Evolutionary conservation across 805 yeast species (phyloP).

Genomic region (Dipodascopsis tothii): DNA sequence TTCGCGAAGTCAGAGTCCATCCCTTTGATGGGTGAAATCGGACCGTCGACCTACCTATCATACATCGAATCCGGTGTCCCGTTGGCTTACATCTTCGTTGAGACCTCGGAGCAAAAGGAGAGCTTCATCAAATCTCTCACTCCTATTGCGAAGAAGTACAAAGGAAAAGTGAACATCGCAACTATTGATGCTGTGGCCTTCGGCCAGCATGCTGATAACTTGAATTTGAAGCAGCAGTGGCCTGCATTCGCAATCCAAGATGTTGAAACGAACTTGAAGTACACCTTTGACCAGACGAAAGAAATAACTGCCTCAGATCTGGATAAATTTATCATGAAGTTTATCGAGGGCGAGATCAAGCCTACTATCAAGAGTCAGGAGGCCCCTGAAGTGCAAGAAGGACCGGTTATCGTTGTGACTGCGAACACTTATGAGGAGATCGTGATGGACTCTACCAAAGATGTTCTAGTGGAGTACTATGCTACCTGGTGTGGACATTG

Average conservation of each 20-base stretch:
- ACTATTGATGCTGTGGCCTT: conserved; percentile 74
- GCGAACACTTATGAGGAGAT: conserved; percentile 73
- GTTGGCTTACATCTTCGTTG: conserved; percentile 81
- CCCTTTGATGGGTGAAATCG: conserved; percentile 83
- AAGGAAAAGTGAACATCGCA: conserved; percentile 79
- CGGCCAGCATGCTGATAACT: conserved; percentile 79
- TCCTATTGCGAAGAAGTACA: conserved; percentile 61
- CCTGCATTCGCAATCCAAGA: conserved; percentile 91
- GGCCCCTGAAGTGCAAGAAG: conserved; percentile 74
- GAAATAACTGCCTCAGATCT: conserved; percentile 49
- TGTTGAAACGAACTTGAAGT: conserved; percentile 58
- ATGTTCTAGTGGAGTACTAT: conserved; percentile 66
- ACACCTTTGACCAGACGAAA: conserved; percentile 58
- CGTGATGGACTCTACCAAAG: conserved; percentile 56
- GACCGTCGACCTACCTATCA: conserved; percentile 64
- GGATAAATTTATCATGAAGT: conserved; percentile 55
- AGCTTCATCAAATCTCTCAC: conserved; percentile 46
- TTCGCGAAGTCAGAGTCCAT: conserved; percentile 58
- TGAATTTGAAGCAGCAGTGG: conserved; percentile 76
- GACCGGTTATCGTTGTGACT: conserved; percentile 63
- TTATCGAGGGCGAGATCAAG: conserved; percentile 53
- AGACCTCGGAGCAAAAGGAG: conserved; percentile 56
- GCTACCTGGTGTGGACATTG: conserved; percentile 97
- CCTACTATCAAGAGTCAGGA: conserved; percentile 80
- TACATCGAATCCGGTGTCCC: conserved; percentile 72